Base-by-base conservation (phyloP, 2,329 filamentous ascomycete genomes). In the Apiospora marii region DNA sequence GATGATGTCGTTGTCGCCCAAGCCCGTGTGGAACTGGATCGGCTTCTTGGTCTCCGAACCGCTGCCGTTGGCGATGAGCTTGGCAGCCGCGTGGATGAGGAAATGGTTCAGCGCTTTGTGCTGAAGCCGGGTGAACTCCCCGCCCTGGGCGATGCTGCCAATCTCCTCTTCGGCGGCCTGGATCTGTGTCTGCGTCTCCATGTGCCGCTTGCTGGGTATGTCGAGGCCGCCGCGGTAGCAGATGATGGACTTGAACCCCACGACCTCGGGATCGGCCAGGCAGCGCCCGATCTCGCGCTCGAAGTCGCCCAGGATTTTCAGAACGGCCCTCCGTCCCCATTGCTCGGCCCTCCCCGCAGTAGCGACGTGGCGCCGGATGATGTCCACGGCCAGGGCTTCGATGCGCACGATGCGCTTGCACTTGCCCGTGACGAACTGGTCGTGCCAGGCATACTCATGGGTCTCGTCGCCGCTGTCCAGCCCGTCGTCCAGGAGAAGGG, bases 171-270 rank as follows among this genome's bases (percentile, higher is more conserved):
- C 77, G 0, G 83, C 82, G 0, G 77, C 84, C 1, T 85, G 83
- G 0, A 85, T 80, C 70, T 87, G 83, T 10, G 86, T 79, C 24
- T 78, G 75, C 12, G 85, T 80, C 70, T 87, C 83, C 10, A 86
- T 79, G n/a, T 78, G 75, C 12, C 46, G 24, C 5, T 3, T 30
- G 1, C 75, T 74, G 0, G 87, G 83, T 22, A 96, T 85, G 51
- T 89, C 88, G 7, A 95, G 85, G 0, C 94, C 94, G 0, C 91
- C 93, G 19, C 94, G 88, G 80, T 96, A 96, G 82, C 94, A 96
- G 71, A 97, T 90, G 68, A 95, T 90, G 0, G 91, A 93, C 81
- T 97, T 96, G 87, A 97, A 97, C 2, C 89, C 94, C 1, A 90
- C 93, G 1, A 97, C 91, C 24, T 91, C 87, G 0, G 88, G 83